Evolutionary conservation across 2,329 filamentous ascomycete species (phyloP).

Genomic region (Venturia oleaginea): DNA sequence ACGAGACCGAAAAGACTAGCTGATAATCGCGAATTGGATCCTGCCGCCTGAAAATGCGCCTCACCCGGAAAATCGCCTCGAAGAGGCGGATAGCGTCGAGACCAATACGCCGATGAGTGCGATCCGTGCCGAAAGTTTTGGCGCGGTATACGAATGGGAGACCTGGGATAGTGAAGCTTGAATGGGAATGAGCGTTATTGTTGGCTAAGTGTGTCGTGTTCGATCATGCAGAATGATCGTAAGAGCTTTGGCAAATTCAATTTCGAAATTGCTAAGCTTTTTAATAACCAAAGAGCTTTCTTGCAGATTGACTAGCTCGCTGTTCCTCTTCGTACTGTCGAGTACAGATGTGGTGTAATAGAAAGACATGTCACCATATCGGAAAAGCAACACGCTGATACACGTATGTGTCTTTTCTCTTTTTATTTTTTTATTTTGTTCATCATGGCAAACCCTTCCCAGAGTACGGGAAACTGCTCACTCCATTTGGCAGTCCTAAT

Average conservation of each 20-base stretch:
- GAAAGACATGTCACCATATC: too few relatives aligned
- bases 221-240: neutral
- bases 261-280: neutral
- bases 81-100: neutral
- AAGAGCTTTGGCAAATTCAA: neutral
- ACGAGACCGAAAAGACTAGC: neutral
- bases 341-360: too few relatives aligned
- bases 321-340: too few relatives aligned
- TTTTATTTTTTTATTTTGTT: too few relatives aligned
- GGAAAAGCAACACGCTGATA: too few relatives aligned
- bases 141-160: neutral
- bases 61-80: neutral
- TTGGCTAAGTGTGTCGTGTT: neutral
- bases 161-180: neutral
- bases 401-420: too few relatives aligned
- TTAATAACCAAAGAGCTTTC: too few relatives aligned
- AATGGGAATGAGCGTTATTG: neutral
- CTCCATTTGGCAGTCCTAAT: too few relatives aligned
- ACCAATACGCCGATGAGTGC: neutral
- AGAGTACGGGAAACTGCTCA: too few relatives aligned
- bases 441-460: too few relatives aligned
- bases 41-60: neutral
- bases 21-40: neutral
- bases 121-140: neutral
- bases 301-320: too few relatives aligned